Evolutionary conservation across 345 rosid species (phyloP), one percentile per base, ranked within the genome.

Genomic region (Bruguiera gymnorhiza): DNA sequence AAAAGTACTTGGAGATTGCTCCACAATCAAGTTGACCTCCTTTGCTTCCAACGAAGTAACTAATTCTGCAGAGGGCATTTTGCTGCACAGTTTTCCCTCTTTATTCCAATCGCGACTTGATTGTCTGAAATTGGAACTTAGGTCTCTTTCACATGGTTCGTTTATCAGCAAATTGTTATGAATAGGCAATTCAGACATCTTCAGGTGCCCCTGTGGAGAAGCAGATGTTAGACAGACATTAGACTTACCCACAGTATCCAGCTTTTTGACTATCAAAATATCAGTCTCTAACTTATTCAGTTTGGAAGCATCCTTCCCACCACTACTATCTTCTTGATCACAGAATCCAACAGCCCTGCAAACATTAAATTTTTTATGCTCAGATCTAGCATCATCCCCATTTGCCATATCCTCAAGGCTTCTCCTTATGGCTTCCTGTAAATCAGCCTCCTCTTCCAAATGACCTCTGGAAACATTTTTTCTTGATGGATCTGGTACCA

Each of bases 351-450:
- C 58, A 15, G 70, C 73, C 34, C 70, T 74, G 71, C 5, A 20
- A 69, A 68, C 51, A 58, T 71, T 63, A 26, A 56, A 43, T 43
- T 69, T 57, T 36, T 62, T 75, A 75, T 36, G 60, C 65, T 61
- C 70, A 63, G 65, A 43, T 39, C 50, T 65, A 43, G 72, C 55
- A 67, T 63, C 32, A 68, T 73, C 57, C 62, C 73, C 74, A 68
- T 67, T 70, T 66, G 73, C 81, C 29, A 71, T 34, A 69, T 88
- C 96, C 70, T 76, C 74, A 72, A 88, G 88, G 80, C 99, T 95
- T 83, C 90, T 92, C 82, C 87, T 75, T 71, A 95, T 85, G 68
- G 97, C 99, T 86, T 90, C 91, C 74, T 85, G 89, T 69, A 90
- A 82, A 78, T 87, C 89, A 79, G 90, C 84, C 78, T 92, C 96